Conservation (phyloP, 768 basidiomycete genomes). For the Tulasnella sp. region DNA sequence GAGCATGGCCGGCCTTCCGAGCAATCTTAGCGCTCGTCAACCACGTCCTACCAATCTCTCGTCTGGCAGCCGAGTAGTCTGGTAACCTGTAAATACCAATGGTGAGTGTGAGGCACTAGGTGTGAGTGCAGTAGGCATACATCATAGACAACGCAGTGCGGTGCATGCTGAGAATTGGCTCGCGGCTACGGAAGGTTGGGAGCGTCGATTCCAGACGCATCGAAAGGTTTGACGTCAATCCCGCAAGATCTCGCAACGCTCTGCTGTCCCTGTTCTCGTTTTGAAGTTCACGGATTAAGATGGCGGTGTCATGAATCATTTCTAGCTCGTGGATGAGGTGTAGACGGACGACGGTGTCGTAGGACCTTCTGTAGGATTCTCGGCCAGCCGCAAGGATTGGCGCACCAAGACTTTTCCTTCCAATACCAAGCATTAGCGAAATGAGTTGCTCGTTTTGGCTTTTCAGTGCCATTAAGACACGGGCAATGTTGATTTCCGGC, state of each 20-base stretch:
- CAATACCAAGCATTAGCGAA: constrained; percentile 41
- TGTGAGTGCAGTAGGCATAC: constrained; percentile 35
- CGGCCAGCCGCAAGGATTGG: constrained; percentile 72
- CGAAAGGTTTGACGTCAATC: constrained; percentile 39
- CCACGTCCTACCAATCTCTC: constrained; percentile 75
- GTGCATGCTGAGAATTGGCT: constrained; percentile 81
- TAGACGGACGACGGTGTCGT: constrained; percentile 73
- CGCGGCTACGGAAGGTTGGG: constrained; percentile 78
- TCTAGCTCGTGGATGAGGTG: constrained; percentile 83
- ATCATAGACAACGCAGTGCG: constrained; percentile 66
- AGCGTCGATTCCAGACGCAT: constrained; percentile 62
- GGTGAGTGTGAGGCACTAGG: neutral
- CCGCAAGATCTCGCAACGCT: constrained; percentile 7
- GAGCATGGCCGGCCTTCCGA: constrained; percentile 86
- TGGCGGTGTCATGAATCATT: constrained; percentile 31
- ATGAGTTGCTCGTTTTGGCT: constrained; percentile 38
- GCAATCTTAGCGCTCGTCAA: constrained; percentile 90
- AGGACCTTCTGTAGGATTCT: constrained; percentile 72
- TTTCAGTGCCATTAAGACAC: constrained; percentile 69
- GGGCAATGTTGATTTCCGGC: constrained; percentile 60
- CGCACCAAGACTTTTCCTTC: constrained; percentile 60
- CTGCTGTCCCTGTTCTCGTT: neutral
- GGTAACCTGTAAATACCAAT: neutral
- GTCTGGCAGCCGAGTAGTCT: neutral
- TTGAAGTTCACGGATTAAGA: constrained; percentile 12